These are phyloP conservation scores for Geotrichum reessii DNA, from an alignment of 1,139 yeast species.

Conservation along the genomic window DNA sequence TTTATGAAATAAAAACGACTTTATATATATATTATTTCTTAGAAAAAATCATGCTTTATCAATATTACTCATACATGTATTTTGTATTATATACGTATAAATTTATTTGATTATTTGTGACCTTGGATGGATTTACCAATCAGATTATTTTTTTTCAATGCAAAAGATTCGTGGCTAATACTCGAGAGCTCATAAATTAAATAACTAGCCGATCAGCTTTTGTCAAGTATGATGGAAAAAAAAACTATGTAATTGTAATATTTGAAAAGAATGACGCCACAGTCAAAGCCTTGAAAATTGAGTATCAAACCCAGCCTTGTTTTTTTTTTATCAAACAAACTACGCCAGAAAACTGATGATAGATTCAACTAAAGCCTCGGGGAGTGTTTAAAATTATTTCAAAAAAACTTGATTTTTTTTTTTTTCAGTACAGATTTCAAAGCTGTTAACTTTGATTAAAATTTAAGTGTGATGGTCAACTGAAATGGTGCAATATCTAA, in stretches of 20 bases:
- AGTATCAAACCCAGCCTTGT: not conserved
- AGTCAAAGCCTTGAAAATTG: not conserved
- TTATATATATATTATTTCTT: not conserved
- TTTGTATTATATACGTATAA: too few species aligned
- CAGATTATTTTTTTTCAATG: not conserved
- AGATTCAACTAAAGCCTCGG: too few species aligned
- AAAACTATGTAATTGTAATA: not conserved
- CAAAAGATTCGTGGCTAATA: not conserved
- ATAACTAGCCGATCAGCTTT: not conserved
- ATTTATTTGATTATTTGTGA: too few species aligned
- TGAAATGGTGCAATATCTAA: not conserved
- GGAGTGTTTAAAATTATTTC: too few species aligned
- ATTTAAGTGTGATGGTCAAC: not conserved
- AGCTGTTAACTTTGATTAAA: not conserved
- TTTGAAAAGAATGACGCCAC: not conserved
- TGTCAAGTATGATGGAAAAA: not conserved
- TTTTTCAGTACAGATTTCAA: not conserved
- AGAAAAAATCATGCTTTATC: not conserved
- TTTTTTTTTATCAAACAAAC: not conserved
- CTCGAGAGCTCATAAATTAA: not conserved
- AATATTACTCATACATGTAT: too few species aligned
- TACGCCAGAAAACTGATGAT: not conserved
- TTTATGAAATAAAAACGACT: not conserved
- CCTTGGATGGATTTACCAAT: not conserved
- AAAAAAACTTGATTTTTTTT: too few species aligned